phyloP scores from a whole-genome alignment of 768 basidiomycete genomes.

The Sarcodon sp. region DNA sequence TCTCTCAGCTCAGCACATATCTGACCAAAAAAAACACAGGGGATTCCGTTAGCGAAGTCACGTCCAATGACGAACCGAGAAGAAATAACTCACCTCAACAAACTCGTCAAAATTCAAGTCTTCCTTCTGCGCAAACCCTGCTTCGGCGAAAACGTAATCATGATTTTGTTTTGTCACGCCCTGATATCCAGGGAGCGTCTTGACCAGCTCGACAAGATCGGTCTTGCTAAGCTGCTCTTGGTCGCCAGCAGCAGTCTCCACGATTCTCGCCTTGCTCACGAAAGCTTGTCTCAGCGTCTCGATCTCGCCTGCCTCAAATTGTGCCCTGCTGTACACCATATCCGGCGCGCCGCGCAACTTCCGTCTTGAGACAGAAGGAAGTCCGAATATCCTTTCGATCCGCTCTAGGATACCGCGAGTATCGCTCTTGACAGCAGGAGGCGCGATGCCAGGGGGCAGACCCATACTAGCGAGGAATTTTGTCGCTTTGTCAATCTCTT shows the following conservation, averaged over 20 bases:
- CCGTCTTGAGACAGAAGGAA: slow-evolving; percentile 1
- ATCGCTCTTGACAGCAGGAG: slow-evolving; percentile 8
- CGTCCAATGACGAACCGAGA: background rate
- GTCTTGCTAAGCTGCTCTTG: slow-evolving; percentile 24
- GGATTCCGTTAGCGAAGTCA: background rate
- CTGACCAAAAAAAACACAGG: slow-evolving; percentile 19
- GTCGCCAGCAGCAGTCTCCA: slow-evolving; percentile 7
- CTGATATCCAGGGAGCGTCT: slow-evolving; percentile 35
- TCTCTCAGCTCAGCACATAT: slow-evolving; percentile 67
- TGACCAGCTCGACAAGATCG: slow-evolving; percentile 19
- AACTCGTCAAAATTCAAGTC: slow-evolving; percentile 77
- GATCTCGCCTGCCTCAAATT: slow-evolving; percentile 40
- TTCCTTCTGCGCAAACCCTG: slow-evolving; percentile 45
- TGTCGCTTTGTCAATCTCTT: slow-evolving; percentile 47
- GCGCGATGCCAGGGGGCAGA: slow-evolving; percentile 38
- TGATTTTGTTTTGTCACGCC: slow-evolving; percentile 48
- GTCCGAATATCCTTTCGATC: slow-evolving; percentile 11
- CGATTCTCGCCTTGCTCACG: slow-evolving; percentile 11
- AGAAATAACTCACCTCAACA: slow-evolving; percentile 49
- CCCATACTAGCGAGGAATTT: slow-evolving; percentile 81
- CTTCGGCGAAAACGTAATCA: slow-evolving; percentile 64
- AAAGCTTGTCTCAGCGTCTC: slow-evolving; percentile 29
- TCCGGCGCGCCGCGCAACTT: slow-evolving; percentile 11
- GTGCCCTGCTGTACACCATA: slow-evolving; percentile 31
- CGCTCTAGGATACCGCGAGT: slow-evolving; percentile 12